These are phyloP conservation scores for Dryadomyces sulphureus DNA, from an alignment of 2,329 filamentous ascomycete species.

Conservation along the genomic window DNA sequence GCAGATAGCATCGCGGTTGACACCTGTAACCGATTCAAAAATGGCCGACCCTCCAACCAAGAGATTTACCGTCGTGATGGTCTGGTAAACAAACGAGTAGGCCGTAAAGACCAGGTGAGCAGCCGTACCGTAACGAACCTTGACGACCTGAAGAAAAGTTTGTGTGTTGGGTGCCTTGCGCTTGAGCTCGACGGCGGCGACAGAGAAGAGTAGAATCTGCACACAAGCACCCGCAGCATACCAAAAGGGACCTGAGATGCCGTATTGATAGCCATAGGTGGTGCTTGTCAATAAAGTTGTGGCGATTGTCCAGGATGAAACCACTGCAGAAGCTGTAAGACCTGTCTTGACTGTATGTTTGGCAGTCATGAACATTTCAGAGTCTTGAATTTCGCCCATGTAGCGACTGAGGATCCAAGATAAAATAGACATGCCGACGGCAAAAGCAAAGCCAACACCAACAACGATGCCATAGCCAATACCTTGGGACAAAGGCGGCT, in stretches of 20 bases:
- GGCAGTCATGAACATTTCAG: slow-evolving; percentile 82
- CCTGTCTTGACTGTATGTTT: slow-evolving; percentile 79
- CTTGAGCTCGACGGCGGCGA: slow-evolving; percentile 78
- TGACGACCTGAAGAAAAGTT: slow-evolving; percentile 67
- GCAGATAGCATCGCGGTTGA: slow-evolving; percentile 64
- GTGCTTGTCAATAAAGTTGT: slow-evolving; percentile 66
- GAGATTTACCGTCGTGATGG: slow-evolving; percentile 76
- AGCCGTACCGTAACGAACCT: slow-evolving; percentile 55
- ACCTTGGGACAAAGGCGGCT: slow-evolving; percentile 35
- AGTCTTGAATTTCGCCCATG: slow-evolving; percentile 60
- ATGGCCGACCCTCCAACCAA: slow-evolving; percentile 72
- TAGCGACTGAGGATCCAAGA: slow-evolving; percentile 21
- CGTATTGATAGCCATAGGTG: slow-evolving; percentile 68
- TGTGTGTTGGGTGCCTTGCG: slow-evolving; percentile 75
- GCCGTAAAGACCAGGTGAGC: slow-evolving; percentile 68
- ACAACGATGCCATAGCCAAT: slow-evolving; percentile 67
- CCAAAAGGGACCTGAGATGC: slow-evolving; percentile 44
- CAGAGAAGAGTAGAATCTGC: slow-evolving; percentile 78
- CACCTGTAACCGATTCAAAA: slow-evolving; percentile 52
- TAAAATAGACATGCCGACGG: slow-evolving; percentile 31
- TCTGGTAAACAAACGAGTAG: slow-evolving; percentile 74
- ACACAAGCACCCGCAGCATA: slow-evolving; percentile 58
- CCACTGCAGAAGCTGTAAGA: slow-evolving; percentile 75
- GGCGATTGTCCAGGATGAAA: slow-evolving; percentile 89
- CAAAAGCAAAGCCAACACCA: slow-evolving; percentile 61